Percentiles rank a stretch among this genome's conserved stretches.
phyloP scores from a whole-genome alignment of 2,329 filamentous ascomycete genomes.

The Lachnellula hyalina region DNA sequence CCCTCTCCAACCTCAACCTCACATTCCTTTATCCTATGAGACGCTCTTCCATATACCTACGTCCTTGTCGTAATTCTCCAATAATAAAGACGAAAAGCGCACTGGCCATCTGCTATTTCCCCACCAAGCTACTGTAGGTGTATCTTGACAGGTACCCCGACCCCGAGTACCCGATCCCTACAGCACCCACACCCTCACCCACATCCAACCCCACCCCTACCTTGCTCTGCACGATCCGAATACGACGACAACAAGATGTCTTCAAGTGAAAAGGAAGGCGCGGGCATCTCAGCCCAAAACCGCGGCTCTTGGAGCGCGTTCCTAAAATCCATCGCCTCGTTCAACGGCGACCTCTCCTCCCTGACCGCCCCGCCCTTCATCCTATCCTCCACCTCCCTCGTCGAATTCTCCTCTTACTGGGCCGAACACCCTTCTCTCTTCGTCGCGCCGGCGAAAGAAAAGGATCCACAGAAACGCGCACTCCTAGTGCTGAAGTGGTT shows the following conservation, averaged over 20 bases:
- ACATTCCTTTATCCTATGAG: too few relatives aligned
- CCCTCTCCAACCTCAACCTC: too few relatives aligned
- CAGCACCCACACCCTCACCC: slow-evolving; percentile 4
- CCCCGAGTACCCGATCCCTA: background rate
- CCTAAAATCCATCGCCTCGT: slow-evolving; percentile 64
- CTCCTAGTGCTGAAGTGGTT: slow-evolving; percentile 95
- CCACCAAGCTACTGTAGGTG: too few relatives aligned
- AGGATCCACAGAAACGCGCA: slow-evolving; percentile 75
- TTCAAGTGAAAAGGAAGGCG: slow-evolving; percentile 29
- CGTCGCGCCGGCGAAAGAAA: slow-evolving; percentile 73
- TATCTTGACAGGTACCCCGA: too few relatives aligned
- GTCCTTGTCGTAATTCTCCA: too few relatives aligned
- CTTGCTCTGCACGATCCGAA: too few relatives aligned
- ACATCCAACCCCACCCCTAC: background rate
- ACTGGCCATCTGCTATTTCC: too few relatives aligned
- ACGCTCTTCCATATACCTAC: too few relatives aligned
- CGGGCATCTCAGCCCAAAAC: slow-evolving; percentile 28
- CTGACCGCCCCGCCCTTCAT: slow-evolving; percentile 80
- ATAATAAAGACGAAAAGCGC: too few relatives aligned
- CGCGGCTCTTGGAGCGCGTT: slow-evolving; percentile 31
- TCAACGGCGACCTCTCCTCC: slow-evolving; percentile 76
- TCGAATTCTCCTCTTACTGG: slow-evolving; percentile 81
- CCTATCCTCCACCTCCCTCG: slow-evolving; percentile 70
- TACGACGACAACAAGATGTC: slow-evolving; percentile 17
- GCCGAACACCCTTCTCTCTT: slow-evolving; percentile 73